phyloP scores from a whole-genome alignment of 2,329 filamentous ascomycete species.

The Graphiopsis chlorocephala region DNA sequence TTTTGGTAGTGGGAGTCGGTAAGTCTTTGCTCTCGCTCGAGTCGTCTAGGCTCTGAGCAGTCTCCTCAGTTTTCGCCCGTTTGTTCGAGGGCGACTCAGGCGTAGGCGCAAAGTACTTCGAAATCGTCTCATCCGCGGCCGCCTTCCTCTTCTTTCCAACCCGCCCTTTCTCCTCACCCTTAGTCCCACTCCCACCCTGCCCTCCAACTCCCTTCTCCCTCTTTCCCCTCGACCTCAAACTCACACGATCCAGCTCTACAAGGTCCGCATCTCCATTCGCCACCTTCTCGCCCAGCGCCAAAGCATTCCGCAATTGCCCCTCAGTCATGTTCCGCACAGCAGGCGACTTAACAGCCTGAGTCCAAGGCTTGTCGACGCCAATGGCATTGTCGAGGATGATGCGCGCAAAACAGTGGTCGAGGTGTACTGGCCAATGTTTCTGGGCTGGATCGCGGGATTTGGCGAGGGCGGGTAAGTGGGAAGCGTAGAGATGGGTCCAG shows the following conservation, averaged over 20 bases:
- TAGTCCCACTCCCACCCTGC: neutral
- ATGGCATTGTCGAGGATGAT: constrained; percentile 45
- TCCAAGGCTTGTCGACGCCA: constrained; percentile 43
- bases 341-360: constrained; percentile 40
- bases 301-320: constrained; percentile 38
- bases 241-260: constrained; percentile 39
- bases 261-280: constrained; percentile 38
- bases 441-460: constrained; percentile 34
- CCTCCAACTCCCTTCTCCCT: constrained; percentile 23
- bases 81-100: constrained; percentile 13
- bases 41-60: neutral
- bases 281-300: constrained; percentile 40
- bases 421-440: constrained; percentile 41
- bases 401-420: constrained; percentile 47
- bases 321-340: constrained; percentile 45
- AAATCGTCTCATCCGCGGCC: constrained; percentile 21
- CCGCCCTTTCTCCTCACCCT: neutral
- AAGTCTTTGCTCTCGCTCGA: neutral
- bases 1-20: neutral
- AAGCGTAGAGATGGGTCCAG: constrained; percentile 31
- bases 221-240: constrained; percentile 41
- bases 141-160: constrained; percentile 14
- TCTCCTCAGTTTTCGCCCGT: neutral
- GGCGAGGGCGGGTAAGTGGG: constrained; percentile 30
- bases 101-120: constrained; percentile 32